phyloP scores from a whole-genome alignment of 352 stramenopile species.

The Elongisporangium undulatum region DNA sequence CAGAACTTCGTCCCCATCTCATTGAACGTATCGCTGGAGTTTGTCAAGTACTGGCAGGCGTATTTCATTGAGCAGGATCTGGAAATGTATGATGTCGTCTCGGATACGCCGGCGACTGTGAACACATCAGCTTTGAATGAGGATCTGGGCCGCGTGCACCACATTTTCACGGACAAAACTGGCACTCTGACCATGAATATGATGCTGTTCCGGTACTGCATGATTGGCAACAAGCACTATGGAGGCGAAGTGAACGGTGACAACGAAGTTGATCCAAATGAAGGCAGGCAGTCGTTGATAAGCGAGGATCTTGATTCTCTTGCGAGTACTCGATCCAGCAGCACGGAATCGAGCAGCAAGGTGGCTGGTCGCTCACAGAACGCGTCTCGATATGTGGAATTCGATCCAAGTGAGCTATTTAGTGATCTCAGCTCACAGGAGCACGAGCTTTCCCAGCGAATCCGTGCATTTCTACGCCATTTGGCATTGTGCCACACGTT shows the following conservation, averaged over 20 bases:
- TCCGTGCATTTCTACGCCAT: conserved; percentile 66
- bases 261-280: not conserved
- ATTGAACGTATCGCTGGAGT: conserved; percentile 97
- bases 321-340: not conserved
- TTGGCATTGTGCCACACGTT: conserved; percentile 80
- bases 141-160: conserved; percentile 89
- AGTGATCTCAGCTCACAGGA: conserved; percentile 32
- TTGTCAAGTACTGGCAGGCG: conserved; percentile 95
- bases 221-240: conserved; percentile 91
- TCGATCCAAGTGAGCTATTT: conserved; percentile 68
- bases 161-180: conserved; percentile 95
- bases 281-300: not conserved
- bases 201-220: conserved; percentile 96
- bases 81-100: conserved; percentile 89
- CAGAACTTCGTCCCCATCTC: conserved; percentile 98
- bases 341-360: not conserved
- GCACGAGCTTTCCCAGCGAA: conserved; percentile 29
- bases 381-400: conserved; percentile 48
- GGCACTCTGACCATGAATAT: conserved; percentile 95
- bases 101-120: conserved; percentile 83
- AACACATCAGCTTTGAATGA: conserved; percentile 87
- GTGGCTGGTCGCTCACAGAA: not conserved
- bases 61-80: conserved; percentile 93
- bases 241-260: conserved; percentile 35
- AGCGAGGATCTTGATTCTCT: not conserved